Evolutionary conservation across 2,329 filamentous ascomycete genomes (phyloP).

Genomic region (Cladosporium sp.): DNA sequence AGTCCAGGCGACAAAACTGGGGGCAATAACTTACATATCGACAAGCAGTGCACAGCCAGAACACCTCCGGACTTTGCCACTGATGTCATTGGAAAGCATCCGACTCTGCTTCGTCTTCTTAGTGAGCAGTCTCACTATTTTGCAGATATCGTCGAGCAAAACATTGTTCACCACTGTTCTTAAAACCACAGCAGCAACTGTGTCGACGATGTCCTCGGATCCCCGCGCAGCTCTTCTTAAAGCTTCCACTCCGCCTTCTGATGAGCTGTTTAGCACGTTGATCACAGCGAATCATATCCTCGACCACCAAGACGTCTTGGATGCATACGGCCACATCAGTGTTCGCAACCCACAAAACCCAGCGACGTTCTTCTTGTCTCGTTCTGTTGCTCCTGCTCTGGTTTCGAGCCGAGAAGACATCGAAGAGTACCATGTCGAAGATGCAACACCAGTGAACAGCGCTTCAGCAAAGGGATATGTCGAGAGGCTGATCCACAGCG

Average conservation of each 20-base stretch:
- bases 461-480: conserved; percentile 30
- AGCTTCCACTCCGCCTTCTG: conserved; percentile 25
- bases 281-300: conserved; percentile 36
- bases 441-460: conserved; percentile 30
- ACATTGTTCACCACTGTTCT: neutral
- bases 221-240: conserved; percentile 22
- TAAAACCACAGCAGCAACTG: neutral
- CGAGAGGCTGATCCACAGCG: conserved; percentile 42
- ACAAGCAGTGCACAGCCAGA: no score
- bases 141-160: no score
- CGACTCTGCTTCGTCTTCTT: no score
- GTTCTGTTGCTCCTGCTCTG: conserved; percentile 40
- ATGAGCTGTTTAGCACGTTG: conserved; percentile 29
- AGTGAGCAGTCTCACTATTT: no score
- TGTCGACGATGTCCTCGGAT: neutral
- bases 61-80: no score
- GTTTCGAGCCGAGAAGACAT: conserved; percentile 39
- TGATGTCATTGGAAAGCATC: no score
- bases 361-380: conserved; percentile 42
- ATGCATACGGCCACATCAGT: conserved; percentile 29
- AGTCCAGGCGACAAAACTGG: no score
- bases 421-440: conserved; percentile 41
- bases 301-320: conserved; percentile 19
- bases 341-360: conserved; percentile 33
- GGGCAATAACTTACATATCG: no score